Conservation (phyloP, 139 green algal species). For the Micractinium sp. region DNA sequence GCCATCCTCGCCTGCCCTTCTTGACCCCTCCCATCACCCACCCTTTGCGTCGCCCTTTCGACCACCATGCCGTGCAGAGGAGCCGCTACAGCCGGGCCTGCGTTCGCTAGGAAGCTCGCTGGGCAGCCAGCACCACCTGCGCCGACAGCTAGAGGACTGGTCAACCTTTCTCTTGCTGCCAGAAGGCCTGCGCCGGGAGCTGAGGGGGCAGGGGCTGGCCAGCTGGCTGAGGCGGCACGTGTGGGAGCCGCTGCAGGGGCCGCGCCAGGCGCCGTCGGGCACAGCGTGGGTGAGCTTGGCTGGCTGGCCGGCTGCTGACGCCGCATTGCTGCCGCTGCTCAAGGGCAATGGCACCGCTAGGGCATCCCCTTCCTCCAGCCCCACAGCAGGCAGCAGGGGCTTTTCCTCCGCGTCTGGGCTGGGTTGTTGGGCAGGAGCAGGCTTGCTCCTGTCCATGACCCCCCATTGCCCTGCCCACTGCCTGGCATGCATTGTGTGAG, state of each 20-base stretch:
- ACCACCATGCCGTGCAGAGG: neutral
- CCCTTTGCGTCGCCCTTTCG: too few species aligned
- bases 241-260: neutral
- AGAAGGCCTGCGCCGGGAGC: constrained; percentile 14
- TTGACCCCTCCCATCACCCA: neutral
- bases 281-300: constrained; percentile 9
- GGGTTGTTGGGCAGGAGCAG: too few species aligned
- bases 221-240: constrained; percentile 6
- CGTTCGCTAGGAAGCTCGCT: neutral
- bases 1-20: neutral
- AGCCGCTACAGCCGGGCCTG: neutral
- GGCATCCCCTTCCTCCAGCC: too few species aligned
- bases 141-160: constrained; percentile 6
- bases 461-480: too few species aligned
- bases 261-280: neutral
- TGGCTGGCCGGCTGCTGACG: neutral
- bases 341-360: too few species aligned
- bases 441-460: too few species aligned
- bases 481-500: too few species aligned
- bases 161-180: constrained; percentile 19
- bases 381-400: too few species aligned
- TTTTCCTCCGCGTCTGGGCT: too few species aligned
- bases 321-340: neutral
- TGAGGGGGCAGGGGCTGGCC: constrained; percentile 13
- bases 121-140: constrained; percentile 5